Evolutionary conservation across 306 rosid genomes (phyloP).

Genomic region (Cucumis cinereus): DNA sequence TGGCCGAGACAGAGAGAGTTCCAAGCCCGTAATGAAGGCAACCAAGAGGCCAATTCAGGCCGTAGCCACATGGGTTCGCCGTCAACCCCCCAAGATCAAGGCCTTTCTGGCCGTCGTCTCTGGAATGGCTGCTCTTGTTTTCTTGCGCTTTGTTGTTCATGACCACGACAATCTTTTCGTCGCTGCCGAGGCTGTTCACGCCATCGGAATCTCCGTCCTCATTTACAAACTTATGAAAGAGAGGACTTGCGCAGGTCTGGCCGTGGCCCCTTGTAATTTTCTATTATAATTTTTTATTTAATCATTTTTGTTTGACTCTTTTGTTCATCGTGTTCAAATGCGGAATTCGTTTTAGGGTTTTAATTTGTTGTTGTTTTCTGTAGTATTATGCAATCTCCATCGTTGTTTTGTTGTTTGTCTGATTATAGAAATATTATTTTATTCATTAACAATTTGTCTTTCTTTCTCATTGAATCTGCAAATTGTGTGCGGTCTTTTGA

Average conservation of each 20-base stretch:
- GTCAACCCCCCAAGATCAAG: constrained; percentile 58
- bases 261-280: too few species aligned
- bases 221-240: constrained; percentile 57
- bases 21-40: constrained; percentile 25
- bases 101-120: constrained; percentile 35
- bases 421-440: background rate
- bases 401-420: background rate
- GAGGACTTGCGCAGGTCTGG: constrained; percentile 53
- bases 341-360: background rate
- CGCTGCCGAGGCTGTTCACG: constrained; percentile 57
- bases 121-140: constrained; percentile 27
- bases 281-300: background rate
- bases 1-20: background rate
- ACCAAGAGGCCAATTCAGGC: constrained; percentile 35
- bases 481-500: background rate
- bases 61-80: constrained; percentile 45
- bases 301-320: background rate
- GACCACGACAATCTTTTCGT: constrained; percentile 60
- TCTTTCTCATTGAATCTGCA: background rate
- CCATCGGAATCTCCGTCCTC: constrained; percentile 54
- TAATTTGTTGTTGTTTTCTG: background rate
- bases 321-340: background rate
- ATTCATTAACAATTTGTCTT: background rate
- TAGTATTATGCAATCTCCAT: background rate
- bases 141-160: constrained; percentile 45